phyloP scores from a whole-genome alignment of 768 basidiomycete species.

The Sutorius australiensis region DNA sequence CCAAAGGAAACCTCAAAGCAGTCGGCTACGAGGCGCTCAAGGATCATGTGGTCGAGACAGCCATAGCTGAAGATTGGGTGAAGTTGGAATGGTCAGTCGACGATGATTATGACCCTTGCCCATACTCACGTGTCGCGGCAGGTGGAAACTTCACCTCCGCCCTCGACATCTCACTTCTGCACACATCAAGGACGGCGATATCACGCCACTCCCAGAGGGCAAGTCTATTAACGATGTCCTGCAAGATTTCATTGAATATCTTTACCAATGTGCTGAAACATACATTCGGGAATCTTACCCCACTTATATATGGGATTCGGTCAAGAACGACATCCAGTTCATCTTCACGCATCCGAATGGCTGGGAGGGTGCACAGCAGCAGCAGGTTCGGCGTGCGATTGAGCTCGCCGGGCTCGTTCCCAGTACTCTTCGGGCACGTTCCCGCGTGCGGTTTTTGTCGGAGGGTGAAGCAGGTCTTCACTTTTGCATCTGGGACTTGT shows the following conservation, averaged over 20 bases:
- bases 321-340: conserved; percentile 15
- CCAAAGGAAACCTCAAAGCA: neutral
- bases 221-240: conserved; percentile 18
- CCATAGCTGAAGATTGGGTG: neutral
- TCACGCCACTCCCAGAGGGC: neutral
- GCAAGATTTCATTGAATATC: conserved; percentile 23
- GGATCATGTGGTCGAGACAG: neutral
- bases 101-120: neutral
- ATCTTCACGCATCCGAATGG: conserved; percentile 29
- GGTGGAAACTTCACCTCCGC: conserved; percentile 3
- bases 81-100: conserved; percentile 3
- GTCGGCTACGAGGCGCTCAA: neutral
- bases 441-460: conserved; percentile 19
- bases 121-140: neutral
- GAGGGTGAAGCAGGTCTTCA: conserved; percentile 26
- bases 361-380: conserved; percentile 26
- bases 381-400: conserved; percentile 19
- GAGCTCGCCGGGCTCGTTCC: conserved; percentile 23
- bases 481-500: conserved; percentile 40
- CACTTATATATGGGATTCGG: neutral
- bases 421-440: neutral
- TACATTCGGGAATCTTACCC: conserved; percentile 9
- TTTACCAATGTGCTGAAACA: neutral
- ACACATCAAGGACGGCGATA: neutral
- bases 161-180: neutral